Evolutionary conservation across 2,329 filamentous ascomycete species (phyloP).

Genomic region (Penicillium aurantiogriseum): DNA sequence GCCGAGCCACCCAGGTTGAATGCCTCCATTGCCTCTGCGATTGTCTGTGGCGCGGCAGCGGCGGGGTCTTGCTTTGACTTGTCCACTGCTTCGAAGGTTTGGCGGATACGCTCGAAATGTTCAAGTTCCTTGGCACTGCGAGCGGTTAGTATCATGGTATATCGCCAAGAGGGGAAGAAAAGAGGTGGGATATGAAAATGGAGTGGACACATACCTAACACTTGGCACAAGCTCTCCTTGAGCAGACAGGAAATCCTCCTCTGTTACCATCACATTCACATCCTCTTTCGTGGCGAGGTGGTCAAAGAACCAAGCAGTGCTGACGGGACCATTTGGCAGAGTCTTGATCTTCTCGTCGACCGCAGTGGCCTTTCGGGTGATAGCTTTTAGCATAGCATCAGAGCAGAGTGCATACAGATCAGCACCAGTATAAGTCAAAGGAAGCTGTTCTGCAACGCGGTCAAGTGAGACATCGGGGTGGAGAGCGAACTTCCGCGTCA

Average conservation of each 20-base stretch:
- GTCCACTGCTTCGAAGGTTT: conserved; percentile 69
- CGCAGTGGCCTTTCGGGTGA: conserved; percentile 79
- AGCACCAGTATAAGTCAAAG: conserved; percentile 95
- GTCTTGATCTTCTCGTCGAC: conserved; percentile 80
- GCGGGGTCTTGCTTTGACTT: conserved; percentile 42
- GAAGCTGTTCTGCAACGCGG: conserved; percentile 71
- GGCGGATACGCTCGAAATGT: conserved; percentile 84
- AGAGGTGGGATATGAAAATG: background rate
- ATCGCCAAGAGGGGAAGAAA: background rate
- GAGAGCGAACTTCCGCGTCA: conserved; percentile 92
- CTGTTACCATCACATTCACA: conserved; percentile 80
- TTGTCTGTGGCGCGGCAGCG: conserved; percentile 31
- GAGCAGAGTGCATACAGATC: conserved; percentile 97
- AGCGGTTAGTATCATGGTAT: conserved; percentile 24
- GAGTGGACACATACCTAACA: conserved; percentile 55
- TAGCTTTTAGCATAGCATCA: conserved; percentile 97
- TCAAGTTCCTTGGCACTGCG: conserved; percentile 79
- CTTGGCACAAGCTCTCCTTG: conserved; percentile 85
- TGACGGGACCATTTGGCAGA: conserved; percentile 60
- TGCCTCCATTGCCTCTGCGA: conserved; percentile 39
- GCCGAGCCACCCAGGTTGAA: conserved; percentile 26
- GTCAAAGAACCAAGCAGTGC: conserved; percentile 94
- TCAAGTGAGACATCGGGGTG: conserved; percentile 73
- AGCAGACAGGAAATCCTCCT: conserved; percentile 81
- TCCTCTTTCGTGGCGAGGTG: conserved; percentile 81